phyloP scores from a whole-genome alignment of 2,329 filamentous ascomycete species.

The Neopestalotiopsis clavispora region DNA sequence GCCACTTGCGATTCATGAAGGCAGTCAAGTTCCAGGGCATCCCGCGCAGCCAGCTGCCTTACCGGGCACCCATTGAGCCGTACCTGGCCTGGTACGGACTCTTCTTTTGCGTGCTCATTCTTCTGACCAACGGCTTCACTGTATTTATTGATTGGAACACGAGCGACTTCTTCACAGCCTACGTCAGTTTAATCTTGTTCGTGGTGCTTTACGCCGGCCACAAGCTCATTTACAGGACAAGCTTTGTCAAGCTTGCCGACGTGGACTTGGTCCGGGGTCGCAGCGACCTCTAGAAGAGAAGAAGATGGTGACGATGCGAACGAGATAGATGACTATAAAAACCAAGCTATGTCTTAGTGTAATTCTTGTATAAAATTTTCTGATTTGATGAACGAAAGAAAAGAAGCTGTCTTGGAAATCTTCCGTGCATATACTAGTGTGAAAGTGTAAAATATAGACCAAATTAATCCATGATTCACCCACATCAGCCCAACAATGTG shows the following conservation, averaged over 20 bases:
- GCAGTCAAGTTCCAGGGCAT: slow-evolving; percentile 62
- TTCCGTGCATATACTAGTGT: neutral
- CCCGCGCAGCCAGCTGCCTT: slow-evolving; percentile 62
- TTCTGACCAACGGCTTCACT: slow-evolving; percentile 72
- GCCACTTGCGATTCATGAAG: slow-evolving; percentile 70
- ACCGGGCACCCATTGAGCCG: slow-evolving; percentile 65
- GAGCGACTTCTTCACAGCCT: slow-evolving; percentile 66
- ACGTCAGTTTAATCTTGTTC: slow-evolving; percentile 69
- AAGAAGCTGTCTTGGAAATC: neutral
- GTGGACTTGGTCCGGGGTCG: slow-evolving; percentile 34
- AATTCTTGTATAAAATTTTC: neutral
- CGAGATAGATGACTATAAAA: neutral
- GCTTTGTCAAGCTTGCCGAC: slow-evolving; percentile 29
- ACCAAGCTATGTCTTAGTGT: neutral
- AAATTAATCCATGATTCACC: neutral
- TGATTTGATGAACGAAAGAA: too few species aligned
- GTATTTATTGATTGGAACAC: slow-evolving; percentile 68
- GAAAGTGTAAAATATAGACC: neutral
- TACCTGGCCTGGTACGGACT: slow-evolving; percentile 70
- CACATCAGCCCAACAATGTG: neutral
- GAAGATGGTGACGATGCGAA: neutral
- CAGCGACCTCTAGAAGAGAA: slow-evolving; percentile 8
- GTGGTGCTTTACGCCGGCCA: slow-evolving; percentile 63
- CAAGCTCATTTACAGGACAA: slow-evolving; percentile 50
- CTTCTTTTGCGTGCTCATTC: slow-evolving; percentile 67